Base-by-base conservation (phyloP, 371 early-diverging fungal species). In the Choanephora cucurbitarum region DNA sequence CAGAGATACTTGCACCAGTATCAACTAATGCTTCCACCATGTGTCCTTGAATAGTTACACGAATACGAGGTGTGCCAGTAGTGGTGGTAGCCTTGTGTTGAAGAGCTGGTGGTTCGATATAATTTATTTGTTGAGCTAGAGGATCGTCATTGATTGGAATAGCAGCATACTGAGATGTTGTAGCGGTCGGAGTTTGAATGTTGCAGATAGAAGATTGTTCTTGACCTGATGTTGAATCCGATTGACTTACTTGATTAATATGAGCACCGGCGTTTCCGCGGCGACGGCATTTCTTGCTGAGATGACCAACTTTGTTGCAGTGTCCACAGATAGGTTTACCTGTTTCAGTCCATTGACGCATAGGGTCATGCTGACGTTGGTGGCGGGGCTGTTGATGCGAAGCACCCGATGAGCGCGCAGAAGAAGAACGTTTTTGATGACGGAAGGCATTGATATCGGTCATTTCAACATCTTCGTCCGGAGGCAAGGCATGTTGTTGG, bases 321-420 rank as follows among this genome's bases (percentile, higher is more conserved):
- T 55, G 46, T 0, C 55, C 55, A 55, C 55, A 55, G 47, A 55
- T 55, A 11, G 55, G 55, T 18, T 17, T 32, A 24, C 55, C 55
- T 37, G 7, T 7, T 1, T 22, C 23, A 10, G 55, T 15, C 47
- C 55, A 55, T 19, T 28, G 47, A 21, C 47, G 55, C 55, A 55
- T 47, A 11, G 47, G 47, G n/a, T 55, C 47, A 1, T 31, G 45
- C 28, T 28, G 28, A 28, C 28, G 19, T 43, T 19, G 15, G 4
- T 21, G 34, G 19, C 40, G 28, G 34, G 40, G 47, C 9, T 37
- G 17, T 28, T 28, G 28, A 28, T 28, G 28, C 28, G 28, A 28
- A 28, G 28, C 28, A 28, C 28, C 28, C 28, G 28, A 28, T 28
- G 28, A 28, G 28, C 28, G 28, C 28, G 28, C 28, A 28, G 28